Conservation (phyloP, 371 early-diverging fungal species). For the Mortierella sp. region DNA sequence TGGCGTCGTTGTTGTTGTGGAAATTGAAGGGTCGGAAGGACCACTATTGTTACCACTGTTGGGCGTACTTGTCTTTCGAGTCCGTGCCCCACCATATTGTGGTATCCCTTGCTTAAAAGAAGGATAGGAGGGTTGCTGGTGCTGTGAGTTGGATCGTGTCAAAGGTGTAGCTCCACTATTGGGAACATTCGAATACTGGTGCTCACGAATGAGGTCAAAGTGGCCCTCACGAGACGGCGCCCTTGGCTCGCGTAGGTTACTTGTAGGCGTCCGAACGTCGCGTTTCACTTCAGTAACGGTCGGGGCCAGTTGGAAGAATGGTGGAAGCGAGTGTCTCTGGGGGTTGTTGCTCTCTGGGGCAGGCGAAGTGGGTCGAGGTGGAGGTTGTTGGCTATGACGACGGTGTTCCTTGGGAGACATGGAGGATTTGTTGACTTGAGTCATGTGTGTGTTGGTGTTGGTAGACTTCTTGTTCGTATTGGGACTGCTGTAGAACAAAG, state of each 20-base stretch:
- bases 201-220: constrained; percentile 11
- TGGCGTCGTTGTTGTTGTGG: not conserved
- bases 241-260: not conserved
- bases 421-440: constrained; percentile 4
- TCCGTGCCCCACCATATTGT: constrained; percentile 4
- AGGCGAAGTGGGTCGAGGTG: not conserved
- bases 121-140: not conserved
- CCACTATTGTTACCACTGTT: not conserved
- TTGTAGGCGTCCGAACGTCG: constrained; percentile 12
- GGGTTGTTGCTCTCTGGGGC: not conserved
- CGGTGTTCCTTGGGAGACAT: constrained; percentile 8
- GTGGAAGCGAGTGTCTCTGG: not conserved
- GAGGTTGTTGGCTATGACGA: constrained; percentile 1
- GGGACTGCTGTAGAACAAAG: not conserved
- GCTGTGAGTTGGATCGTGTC: not conserved
- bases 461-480: not conserved
- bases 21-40: not conserved
- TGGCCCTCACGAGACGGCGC: constrained; percentile 14
- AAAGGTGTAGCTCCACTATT: not conserved
- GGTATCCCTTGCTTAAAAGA: not conserved
- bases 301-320: not conserved
- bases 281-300: constrained; percentile 5
- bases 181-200: not conserved
- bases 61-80: constrained; percentile 10
- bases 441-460: not conserved